Percentiles rank a stretch among this genome's conserved stretches.
Conservation (phyloP, 2,329 filamentous ascomycete genomes). For the Coniochaeta sp. region DNA sequence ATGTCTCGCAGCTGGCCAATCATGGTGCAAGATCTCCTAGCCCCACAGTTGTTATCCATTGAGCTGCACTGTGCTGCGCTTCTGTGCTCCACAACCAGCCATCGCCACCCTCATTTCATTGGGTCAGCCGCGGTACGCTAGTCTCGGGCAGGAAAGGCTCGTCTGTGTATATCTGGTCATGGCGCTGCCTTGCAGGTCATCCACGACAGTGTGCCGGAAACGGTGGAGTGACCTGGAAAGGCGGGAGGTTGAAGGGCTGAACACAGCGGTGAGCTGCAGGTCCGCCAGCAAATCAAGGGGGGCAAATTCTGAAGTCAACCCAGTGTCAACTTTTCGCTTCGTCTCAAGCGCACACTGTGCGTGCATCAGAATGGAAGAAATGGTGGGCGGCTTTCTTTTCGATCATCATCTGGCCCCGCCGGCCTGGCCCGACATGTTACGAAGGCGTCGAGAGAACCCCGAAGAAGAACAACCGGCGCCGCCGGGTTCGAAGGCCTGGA, state of each 20-base stretch:
- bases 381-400: too few species aligned
- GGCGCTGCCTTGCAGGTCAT: slow-evolving; percentile 1
- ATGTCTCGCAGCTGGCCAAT: neutral
- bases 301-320: neutral
- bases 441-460: neutral
- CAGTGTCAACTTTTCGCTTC: neutral
- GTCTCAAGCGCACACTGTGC: neutral
- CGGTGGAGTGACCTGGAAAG: neutral
- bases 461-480: too few species aligned
- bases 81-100: neutral
- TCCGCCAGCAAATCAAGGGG: neutral
- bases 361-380: too few species aligned
- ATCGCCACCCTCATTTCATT: slow-evolving; percentile 8
- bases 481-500: neutral
- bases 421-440: neutral
- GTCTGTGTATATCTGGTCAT: slow-evolving; percentile 8
- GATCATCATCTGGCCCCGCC: neutral
- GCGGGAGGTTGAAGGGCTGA: neutral
- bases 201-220: slow-evolving; percentile 1
- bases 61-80: neutral
- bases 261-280: neutral
- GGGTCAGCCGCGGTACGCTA: slow-evolving; percentile 1
- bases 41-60: neutral
- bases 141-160: slow-evolving; percentile 4
- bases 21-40: neutral